Base-by-base conservation (phyloP, 352 stramenopile genomes). In the Phytophthora citricola region DNA sequence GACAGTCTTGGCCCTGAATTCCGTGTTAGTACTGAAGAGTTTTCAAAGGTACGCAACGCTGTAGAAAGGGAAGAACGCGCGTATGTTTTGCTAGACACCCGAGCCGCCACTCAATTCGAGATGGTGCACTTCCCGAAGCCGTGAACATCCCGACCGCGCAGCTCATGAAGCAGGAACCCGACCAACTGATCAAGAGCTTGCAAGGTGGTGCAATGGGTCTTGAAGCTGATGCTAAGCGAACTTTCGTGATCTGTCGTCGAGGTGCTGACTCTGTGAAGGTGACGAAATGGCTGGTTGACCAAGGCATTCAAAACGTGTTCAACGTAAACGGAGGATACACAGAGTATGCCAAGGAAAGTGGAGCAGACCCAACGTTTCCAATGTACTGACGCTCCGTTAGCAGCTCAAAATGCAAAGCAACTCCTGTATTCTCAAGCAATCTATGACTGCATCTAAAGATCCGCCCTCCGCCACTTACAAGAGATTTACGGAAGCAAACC, bases 251-350 rank as follows among this genome's bases (percentile, higher is more conserved):
- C 38, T 95, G 88, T 48, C 81, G 86, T n/a, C 86, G 88, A 29
- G 88, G 88, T 7, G 69, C 94, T 5, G 86, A 93, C 51, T 95
- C 86, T 8, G 68, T 87, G 4, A 69, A 67, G 7, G 81, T 83
- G 12, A 86, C 85, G 10, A 51, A 72, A 40, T 90, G 82, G 80
- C 56, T 95, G n/a, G 9, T 91, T 10, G 57, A 59, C 5, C 64
- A 69, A 17, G 85, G 79, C 2, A 49, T 85, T 38, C 45, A 34
- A 1, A 73, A 79, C 43, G 82, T 87, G 1, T 63, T 69, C 44
- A 93, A 93, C 53, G 66, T 95, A 9, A 63, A 90, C 26, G 88
- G 88, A 51, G 88, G 88, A 50, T 93, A 94, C 69, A 81, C 78
- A 0, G 75, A 68, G 53, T 95, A 86, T 62, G 79, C 83, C 12